Conservation (phyloP, 2,329 filamentous ascomycete genomes). For the Sclerotinia minor region DNA sequence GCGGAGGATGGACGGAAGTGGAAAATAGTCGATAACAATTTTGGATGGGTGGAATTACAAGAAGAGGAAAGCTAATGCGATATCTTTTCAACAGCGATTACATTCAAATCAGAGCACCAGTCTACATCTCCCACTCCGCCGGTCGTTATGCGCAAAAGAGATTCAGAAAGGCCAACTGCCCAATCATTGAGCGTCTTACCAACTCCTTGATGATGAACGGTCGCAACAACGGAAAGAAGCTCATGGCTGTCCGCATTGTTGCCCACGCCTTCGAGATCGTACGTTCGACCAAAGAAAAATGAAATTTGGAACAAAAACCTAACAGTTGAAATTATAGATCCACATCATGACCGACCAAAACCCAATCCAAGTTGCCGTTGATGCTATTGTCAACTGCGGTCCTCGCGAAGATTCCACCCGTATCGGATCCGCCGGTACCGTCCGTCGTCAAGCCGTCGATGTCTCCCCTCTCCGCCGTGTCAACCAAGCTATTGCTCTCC, state of each 20-base stretch:
- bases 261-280: slow-evolving; percentile 99
- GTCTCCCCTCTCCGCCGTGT: slow-evolving; percentile 98
- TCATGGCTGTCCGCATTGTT: slow-evolving; percentile 99
- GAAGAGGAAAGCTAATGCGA: slow-evolving; percentile 28
- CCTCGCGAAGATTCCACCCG: slow-evolving; percentile 99
- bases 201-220: slow-evolving; percentile 99
- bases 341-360: slow-evolving; percentile 99
- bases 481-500: slow-evolving; percentile 99
- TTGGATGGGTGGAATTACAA: slow-evolving; percentile 38
- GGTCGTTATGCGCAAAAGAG: slow-evolving; percentile 99
- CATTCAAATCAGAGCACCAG: slow-evolving; percentile 98
- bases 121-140: slow-evolving; percentile 98
- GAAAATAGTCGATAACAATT: slow-evolving; percentile 14
- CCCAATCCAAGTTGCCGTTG: slow-evolving; percentile 98
- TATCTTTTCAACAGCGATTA: slow-evolving; percentile 73
- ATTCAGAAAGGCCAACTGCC: slow-evolving; percentile 99
- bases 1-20: neutral
- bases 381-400: slow-evolving; percentile 99
- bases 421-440: slow-evolving; percentile 99
- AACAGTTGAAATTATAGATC: slow-evolving; percentile 59
- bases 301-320: slow-evolving; percentile 24
- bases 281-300: slow-evolving; percentile 50
- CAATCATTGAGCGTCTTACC: slow-evolving; percentile 99
- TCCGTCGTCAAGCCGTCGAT: slow-evolving; percentile 99
- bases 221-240: slow-evolving; percentile 99